Evolutionary conservation across 1,139 yeast species (phyloP).

Genomic region (Yamadazyma blattariae): DNA sequence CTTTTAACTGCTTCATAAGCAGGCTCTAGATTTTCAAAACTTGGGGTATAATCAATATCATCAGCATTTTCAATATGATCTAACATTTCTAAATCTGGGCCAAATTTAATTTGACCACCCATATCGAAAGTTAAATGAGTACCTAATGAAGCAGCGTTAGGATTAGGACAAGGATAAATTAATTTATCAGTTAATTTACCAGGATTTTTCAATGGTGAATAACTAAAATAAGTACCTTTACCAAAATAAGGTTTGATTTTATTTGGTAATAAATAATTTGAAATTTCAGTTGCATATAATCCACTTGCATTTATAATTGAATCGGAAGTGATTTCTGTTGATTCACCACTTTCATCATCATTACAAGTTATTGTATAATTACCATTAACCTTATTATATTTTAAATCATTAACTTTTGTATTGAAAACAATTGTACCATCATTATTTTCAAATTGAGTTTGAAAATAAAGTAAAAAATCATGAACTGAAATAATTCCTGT

Average conservation of each 20-base stretch:
- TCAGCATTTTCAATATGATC: slow-evolving; percentile 32
- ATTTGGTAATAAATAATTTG: slow-evolving; percentile 68
- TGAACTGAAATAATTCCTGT: slow-evolving; percentile 87
- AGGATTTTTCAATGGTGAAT: slow-evolving; percentile 42
- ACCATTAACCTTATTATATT: slow-evolving; percentile 17
- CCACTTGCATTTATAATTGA: slow-evolving; percentile 79
- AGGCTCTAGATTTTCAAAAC: slow-evolving; percentile 41
- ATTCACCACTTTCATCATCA: slow-evolving; percentile 21
- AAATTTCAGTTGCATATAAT: slow-evolving; percentile 61
- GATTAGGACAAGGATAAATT: slow-evolving; percentile 78
- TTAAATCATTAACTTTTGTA: slow-evolving; percentile 52
- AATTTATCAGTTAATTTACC: slow-evolving; percentile 36
- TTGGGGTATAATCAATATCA: slow-evolving; percentile 48
- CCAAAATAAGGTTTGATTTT: slow-evolving; percentile 62
- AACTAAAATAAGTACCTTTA: slow-evolving; percentile 78
- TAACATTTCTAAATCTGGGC: slow-evolving; percentile 89
- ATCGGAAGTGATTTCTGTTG: slow-evolving; percentile 49
- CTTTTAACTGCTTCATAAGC: slow-evolving; percentile 59
- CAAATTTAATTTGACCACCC: slow-evolving; percentile 78
- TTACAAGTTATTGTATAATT: slow-evolving; percentile 27
- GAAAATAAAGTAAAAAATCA: slow-evolving; percentile 60
- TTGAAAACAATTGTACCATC: slow-evolving; percentile 68
- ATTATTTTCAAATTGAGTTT: slow-evolving; percentile 47
- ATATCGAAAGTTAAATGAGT: slow-evolving; percentile 83
- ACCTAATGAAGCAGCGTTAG: slow-evolving; percentile 74